Evolutionary conservation across 371 early-diverging fungal genomes (phyloP).

Genomic region (Mucor lusitanicus): DNA sequence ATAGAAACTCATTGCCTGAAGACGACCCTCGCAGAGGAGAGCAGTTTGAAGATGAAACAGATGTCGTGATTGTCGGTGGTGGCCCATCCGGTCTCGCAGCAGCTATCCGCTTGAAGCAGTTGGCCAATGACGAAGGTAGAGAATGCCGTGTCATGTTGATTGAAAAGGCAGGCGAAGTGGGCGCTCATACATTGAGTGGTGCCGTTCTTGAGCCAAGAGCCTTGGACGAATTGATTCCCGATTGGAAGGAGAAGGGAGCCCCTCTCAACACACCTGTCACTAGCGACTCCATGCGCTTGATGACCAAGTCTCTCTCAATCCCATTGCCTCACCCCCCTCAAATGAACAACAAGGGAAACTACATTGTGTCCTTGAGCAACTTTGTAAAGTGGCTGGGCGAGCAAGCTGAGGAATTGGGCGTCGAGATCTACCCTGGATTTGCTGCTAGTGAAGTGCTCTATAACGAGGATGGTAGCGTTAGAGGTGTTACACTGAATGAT

Average conservation of each 20-base stretch:
- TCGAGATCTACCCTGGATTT: conserved; percentile 94
- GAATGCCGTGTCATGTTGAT: conserved; percentile 91
- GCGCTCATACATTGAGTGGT: conserved; percentile 95
- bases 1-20: conserved; percentile 36
- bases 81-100: conserved; percentile 96
- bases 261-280: conserved; percentile 90
- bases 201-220: conserved; percentile 95
- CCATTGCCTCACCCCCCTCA: conserved; percentile 96
- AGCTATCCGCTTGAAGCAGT: conserved; percentile 92
- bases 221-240: conserved; percentile 93
- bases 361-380: conserved; percentile 92
- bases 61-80: conserved; percentile 96
- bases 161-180: conserved; percentile 96
- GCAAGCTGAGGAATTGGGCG: conserved; percentile 95
- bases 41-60: conserved; percentile 86
- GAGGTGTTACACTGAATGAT: conserved; percentile 95
- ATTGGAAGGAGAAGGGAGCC: conserved; percentile 95
- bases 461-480: conserved; percentile 86
- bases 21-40: conserved; percentile 51
- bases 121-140: conserved; percentile 80
- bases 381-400: conserved; percentile 97
- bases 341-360: conserved; percentile 96
- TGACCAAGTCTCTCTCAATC: conserved; percentile 80
- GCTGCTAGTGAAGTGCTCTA: conserved; percentile 93
- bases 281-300: conserved; percentile 83